Base-by-base conservation (phyloP, 768 basidiomycete genomes). In the Suillus clintonianus region DNA sequence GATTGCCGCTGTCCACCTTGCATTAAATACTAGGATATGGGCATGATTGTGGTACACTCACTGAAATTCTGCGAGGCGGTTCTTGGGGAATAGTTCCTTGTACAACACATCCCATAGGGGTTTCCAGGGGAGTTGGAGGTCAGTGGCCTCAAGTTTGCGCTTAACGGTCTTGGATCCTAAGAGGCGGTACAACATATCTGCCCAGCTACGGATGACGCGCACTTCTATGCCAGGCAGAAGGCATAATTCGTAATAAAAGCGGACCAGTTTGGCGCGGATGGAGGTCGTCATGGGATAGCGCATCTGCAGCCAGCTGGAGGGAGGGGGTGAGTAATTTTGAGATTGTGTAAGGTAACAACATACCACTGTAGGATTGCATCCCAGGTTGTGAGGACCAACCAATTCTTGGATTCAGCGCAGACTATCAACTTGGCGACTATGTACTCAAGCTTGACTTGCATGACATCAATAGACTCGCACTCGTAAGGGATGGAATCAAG, bases 351-450 rank as follows among this genome's bases (percentile, higher is more conserved):
- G 55, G 50, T 41, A 6, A 39, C 57, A 54, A 70, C 82, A 65
- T 71, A 88, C 92, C 90, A 92, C 78, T 92, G 90, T 37, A 94
- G 78, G 77, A 88, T 81, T 19, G 87, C 88, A 74, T 93, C 91
- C 91, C 92, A 94, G 8, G 86, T 87, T 32, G 87, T 85, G 48
- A 92, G 80, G 22, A 86, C 79, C 39, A 84, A 78, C 92, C 92
- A 94, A 67, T 90, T 89, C 79, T 86, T 87, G 56, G 88, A 80
- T 72, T 87, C 86, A n/a, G 87, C 89, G 65, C 89, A 90, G 27
- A 92, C 78, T 64, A 81, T 77, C 53, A 94, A 85, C 76, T 84
- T 90, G 50, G 84, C 81, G 11, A 92, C 81, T 67, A 94, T 91
- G 56, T 81, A 71, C 69, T 91, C 89, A 9, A 94, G 83, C 67